Percentiles rank a stretch among this genome's conserved stretches.
Evolutionary conservation across 163 green algal species (phyloP).

Genomic region (Scenedesmus sp.): DNA sequence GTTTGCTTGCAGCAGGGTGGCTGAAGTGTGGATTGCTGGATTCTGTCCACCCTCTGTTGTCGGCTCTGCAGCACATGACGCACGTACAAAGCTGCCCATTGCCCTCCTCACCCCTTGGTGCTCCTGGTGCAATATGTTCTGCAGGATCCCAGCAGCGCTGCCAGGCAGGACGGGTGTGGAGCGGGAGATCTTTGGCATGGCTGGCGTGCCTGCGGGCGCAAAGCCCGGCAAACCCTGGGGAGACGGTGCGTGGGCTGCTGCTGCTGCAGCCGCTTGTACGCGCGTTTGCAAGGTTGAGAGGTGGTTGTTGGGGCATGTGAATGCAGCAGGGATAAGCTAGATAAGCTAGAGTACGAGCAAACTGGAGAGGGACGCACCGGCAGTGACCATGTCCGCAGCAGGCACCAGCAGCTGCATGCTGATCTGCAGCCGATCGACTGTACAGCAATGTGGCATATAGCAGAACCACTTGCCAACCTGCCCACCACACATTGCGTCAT

Average conservation of each 20-base stretch:
- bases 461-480: too few species aligned
- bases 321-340: neutral
- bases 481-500: too few species aligned
- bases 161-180: conserved; percentile 78
- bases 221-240: conserved; percentile 27
- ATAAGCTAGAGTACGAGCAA: neutral
- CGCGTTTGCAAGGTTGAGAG: neutral
- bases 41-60: neutral
- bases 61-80: neutral
- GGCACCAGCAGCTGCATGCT: too few species aligned
- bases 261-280: neutral
- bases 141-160: conserved; percentile 84
- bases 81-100: neutral
- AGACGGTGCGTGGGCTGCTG: neutral
- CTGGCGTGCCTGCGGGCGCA: conserved; percentile 80
- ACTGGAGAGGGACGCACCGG: too few species aligned
- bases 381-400: too few species aligned
- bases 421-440: too few species aligned
- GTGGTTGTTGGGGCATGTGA: neutral
- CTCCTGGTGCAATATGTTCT: neutral
- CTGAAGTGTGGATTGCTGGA: neutral
- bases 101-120: too few species aligned
- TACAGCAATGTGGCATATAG: too few species aligned
- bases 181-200: conserved; percentile 95
- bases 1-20: neutral